Conservation (phyloP, 441 rosid species). For the Corymbia citriodora region DNA sequence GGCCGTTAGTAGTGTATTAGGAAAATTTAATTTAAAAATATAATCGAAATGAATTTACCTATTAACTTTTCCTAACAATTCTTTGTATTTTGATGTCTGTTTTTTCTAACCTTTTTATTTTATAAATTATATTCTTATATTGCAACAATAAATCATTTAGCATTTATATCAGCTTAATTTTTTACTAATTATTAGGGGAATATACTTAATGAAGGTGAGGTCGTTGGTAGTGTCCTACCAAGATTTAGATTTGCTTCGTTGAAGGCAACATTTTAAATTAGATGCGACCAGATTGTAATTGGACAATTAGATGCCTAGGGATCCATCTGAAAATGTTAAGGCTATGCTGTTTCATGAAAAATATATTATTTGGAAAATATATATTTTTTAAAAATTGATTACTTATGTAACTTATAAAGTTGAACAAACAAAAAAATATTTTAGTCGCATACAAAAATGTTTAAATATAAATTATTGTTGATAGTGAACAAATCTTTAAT, state of each 20-base stretch:
- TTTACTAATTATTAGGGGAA: neutral
- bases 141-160: neutral
- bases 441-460: too few relatives aligned
- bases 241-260: neutral
- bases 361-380: neutral
- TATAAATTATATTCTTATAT: neutral
- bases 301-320: neutral
- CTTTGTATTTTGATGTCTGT: neutral
- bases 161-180: neutral
- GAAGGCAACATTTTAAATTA: neutral
- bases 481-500: neutral
- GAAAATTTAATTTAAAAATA: neutral
- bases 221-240: neutral
- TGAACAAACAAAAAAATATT: neutral
- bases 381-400: too few relatives aligned
- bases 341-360: neutral
- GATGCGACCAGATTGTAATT: neutral
- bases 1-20: neutral
- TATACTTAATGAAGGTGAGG: neutral
- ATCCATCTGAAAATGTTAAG: neutral
- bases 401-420: neutral
- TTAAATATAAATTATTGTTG: too few relatives aligned
- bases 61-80: too few relatives aligned
- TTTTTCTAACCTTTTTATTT: neutral
- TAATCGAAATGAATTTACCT: neutral